Evolutionary conservation across 441 rosid genomes (phyloP).

Genomic region (Arabidopsis hybrid): DNA sequence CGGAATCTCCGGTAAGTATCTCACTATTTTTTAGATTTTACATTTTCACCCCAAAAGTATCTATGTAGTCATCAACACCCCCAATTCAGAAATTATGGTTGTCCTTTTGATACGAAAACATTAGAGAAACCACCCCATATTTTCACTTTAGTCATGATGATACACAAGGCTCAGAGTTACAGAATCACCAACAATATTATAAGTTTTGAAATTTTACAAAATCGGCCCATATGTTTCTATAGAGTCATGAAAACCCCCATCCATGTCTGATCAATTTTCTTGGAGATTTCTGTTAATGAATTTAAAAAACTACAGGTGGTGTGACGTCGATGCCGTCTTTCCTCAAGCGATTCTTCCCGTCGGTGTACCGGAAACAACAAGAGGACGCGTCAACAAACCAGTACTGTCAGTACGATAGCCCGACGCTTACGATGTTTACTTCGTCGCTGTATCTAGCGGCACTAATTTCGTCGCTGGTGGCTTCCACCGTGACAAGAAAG

Average conservation of each 20-base stretch:
- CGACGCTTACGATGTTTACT: constrained; percentile 78
- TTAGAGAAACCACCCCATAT: background rate
- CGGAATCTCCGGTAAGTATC: constrained; percentile 78
- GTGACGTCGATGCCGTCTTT: constrained; percentile 88
- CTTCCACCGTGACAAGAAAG: constrained; percentile 71
- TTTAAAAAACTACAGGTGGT: constrained; percentile 61
- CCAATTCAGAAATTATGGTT: background rate
- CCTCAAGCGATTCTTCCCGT: constrained; percentile 67
- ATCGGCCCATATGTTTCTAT: constrained; percentile 16
- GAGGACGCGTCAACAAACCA: constrained; percentile 54
- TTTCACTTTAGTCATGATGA: background rate
- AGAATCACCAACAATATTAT: background rate
- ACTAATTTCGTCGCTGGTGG: constrained; percentile 70
- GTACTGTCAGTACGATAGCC: constrained; percentile 82
- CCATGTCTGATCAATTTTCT: background rate
- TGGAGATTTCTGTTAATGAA: background rate
- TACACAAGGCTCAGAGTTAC: background rate
- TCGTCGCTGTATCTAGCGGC: constrained; percentile 93
- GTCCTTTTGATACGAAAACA: background rate
- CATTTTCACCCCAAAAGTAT: constrained; percentile 15
- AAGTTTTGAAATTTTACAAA: background rate
- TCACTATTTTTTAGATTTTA: constrained; percentile 2
- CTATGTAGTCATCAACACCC: background rate
- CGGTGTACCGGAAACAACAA: constrained; percentile 63
- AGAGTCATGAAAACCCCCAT: constrained; percentile 5